Evolutionary conservation across 2,329 filamentous ascomycete genomes (phyloP).

Genomic region (Stagonosporopsis tanaceti): DNA sequence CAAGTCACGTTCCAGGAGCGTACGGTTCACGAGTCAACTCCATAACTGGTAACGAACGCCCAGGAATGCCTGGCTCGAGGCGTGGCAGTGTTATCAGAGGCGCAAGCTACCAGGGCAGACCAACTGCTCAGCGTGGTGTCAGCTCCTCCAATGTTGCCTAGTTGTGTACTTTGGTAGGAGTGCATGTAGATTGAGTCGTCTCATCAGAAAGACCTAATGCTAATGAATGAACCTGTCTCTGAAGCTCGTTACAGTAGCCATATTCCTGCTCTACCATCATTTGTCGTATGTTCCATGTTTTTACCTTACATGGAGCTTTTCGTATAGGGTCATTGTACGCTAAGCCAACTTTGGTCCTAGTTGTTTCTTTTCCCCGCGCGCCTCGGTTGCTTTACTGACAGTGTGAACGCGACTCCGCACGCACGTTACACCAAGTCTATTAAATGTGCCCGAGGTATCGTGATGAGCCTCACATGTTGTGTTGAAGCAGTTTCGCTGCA

Average conservation of each 20-base stretch:
- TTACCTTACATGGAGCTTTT: too few species aligned
- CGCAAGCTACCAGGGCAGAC: slow-evolving; percentile 22
- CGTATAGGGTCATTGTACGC: neutral
- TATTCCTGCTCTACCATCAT: too few species aligned
- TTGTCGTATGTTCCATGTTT: too few species aligned
- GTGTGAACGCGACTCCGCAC: slow-evolving; percentile 27
- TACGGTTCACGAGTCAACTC: slow-evolving; percentile 45
- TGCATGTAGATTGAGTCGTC: too few species aligned
- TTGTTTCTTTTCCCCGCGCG: slow-evolving; percentile 18
- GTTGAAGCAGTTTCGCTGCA: slow-evolving; percentile 6
- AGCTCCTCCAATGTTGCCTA: slow-evolving; percentile 3
- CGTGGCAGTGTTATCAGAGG: slow-evolving; percentile 44
- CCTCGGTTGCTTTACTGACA: slow-evolving; percentile 24
- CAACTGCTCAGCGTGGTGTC: slow-evolving; percentile 13
- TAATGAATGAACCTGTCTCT: too few species aligned
- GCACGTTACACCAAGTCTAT: neutral
- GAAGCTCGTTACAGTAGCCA: too few species aligned
- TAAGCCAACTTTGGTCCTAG: neutral
- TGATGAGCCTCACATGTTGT: neutral
- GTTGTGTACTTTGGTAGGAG: too few species aligned
- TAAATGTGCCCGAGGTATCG: slow-evolving; percentile 21
- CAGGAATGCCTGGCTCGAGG: slow-evolving; percentile 30
- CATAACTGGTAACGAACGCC: slow-evolving; percentile 26
- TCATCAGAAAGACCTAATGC: too few species aligned
- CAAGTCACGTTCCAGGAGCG: slow-evolving; percentile 40